Conservation (phyloP, 2,329 filamentous ascomycete species). For the Lomentospora prolificans region DNA sequence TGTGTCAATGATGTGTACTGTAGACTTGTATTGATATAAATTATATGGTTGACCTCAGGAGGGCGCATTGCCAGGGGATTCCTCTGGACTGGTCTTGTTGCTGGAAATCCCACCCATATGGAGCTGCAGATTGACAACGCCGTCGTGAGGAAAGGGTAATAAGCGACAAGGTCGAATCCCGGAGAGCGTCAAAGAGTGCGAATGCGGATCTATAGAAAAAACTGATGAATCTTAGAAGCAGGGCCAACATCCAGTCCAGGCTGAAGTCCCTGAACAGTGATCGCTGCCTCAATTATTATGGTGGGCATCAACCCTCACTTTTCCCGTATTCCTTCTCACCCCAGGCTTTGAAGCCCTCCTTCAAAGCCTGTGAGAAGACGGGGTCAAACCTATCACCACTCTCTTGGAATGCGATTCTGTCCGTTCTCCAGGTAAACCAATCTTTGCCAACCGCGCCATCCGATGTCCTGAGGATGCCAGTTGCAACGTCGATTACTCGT, state of each 20-base stretch:
- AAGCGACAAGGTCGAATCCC: background rate
- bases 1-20: too few species aligned
- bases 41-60: too few species aligned
- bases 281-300: too few species aligned
- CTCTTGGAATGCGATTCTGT: constrained; percentile 20
- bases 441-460: constrained; percentile 32
- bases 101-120: too few species aligned
- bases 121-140: background rate
- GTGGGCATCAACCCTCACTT: too few species aligned
- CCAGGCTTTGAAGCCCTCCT: constrained; percentile 28
- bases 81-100: too few species aligned
- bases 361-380: constrained; percentile 24
- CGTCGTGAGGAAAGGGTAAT: background rate
- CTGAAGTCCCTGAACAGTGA: too few species aligned
- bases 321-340: constrained; percentile 25
- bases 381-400: constrained; percentile 27
- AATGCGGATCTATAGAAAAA: too few species aligned
- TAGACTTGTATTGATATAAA: too few species aligned
- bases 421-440: constrained; percentile 37
- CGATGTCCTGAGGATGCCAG: constrained; percentile 32
- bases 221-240: too few species aligned
- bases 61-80: too few species aligned
- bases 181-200: background rate
- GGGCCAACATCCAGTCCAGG: too few species aligned
- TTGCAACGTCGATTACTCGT: constrained; percentile 30